Percentiles rank a stretch among this genome's conserved stretches.
These are phyloP conservation scores for Cyclotella baltica DNA, from an alignment of 108 stramenopile genomes.

Conservation along the genomic window DNA sequence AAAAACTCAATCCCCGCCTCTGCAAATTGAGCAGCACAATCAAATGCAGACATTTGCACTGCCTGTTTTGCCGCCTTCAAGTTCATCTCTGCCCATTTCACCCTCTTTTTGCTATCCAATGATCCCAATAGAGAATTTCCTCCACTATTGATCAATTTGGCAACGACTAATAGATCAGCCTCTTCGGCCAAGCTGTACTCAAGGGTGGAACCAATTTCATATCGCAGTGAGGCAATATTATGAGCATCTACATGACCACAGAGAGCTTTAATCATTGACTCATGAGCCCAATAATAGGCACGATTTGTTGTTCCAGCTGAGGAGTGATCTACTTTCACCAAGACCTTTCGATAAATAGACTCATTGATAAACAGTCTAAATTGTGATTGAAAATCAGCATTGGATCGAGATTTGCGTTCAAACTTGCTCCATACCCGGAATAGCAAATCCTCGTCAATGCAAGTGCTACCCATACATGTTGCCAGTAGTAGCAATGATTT, in stretches of 20 bases:
- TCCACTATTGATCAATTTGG: constrained; percentile 12
- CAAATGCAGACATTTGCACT: constrained; percentile 11
- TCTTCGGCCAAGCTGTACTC: neutral
- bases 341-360: neutral
- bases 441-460: neutral
- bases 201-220: constrained; percentile 23
- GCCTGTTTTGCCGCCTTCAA: constrained; percentile 9
- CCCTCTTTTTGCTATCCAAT: neutral
- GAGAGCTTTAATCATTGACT: neutral
- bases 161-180: constrained; percentile 1
- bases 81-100: constrained; percentile 17
- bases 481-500: constrained; percentile 6
- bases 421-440: constrained; percentile 15
- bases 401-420: neutral
- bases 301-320: neutral
- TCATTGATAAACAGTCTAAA: constrained; percentile 11
- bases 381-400: constrained; percentile 1
- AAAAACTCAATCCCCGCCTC: constrained; percentile 15
- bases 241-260: neutral
- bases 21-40: constrained; percentile 7
- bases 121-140: constrained; percentile 14
- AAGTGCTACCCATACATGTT: constrained; percentile 12
- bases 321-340: neutral
- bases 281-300: constrained; percentile 16
- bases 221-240: neutral